These are phyloP conservation scores for Pouteria glomerata DNA, from an alignment of 148 eudicot genomes.

Conservation along the genomic window DNA sequence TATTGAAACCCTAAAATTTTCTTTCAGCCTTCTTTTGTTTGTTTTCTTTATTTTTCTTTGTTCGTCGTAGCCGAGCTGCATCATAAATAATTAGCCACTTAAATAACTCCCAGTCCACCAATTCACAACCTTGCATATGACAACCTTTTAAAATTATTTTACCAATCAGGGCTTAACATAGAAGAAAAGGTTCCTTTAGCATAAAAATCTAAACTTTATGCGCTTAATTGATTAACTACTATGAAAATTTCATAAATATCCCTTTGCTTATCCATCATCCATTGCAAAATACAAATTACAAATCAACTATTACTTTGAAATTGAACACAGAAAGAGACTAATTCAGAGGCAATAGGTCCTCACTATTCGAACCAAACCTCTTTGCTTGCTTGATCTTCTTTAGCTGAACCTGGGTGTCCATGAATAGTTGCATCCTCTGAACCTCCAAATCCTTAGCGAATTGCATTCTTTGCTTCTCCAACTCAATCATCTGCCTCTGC, in stretches of 20 bases:
- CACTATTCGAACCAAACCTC: conserved; percentile 55
- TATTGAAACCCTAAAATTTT: too few species aligned
- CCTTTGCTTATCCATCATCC: not conserved
- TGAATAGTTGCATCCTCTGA: conserved; percentile 81
- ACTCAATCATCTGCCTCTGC: conserved; percentile 67
- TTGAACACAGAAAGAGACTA: not conserved
- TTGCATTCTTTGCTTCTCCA: too few species aligned
- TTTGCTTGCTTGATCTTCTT: conserved; percentile 59
- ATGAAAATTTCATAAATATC: not conserved
- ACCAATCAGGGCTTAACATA: not conserved
- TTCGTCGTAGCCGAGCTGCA: too few species aligned
- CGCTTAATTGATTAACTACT: too few species aligned
- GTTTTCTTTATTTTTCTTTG: too few species aligned
- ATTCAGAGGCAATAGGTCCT: conserved; percentile 4
- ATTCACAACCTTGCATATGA: not conserved
- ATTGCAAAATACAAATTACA: not conserved
- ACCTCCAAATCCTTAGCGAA: too few species aligned
- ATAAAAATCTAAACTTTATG: not conserved
- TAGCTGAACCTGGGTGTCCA: conserved; percentile 73
- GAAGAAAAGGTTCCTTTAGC: too few species aligned
- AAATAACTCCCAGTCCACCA: not conserved
- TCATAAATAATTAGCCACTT: not conserved
- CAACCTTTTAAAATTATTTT: not conserved
- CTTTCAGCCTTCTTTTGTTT: too few species aligned
- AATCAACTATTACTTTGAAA: not conserved